Conservation (phyloP, 768 basidiomycete genomes). For the Tylopilus intermedius region DNA sequence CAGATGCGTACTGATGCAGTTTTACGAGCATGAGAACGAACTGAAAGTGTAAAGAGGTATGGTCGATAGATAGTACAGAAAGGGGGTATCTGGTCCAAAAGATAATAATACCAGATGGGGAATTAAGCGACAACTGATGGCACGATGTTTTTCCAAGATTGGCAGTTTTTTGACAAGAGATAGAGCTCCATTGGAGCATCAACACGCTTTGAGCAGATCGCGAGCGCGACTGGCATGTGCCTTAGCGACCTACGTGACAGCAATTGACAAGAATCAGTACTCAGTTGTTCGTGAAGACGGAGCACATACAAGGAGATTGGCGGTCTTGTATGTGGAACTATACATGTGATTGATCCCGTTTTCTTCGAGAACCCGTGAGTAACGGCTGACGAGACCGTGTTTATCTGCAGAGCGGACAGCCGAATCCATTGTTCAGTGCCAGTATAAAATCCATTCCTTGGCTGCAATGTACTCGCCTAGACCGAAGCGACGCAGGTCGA, state of each 20-base stretch:
- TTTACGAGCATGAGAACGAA: not conserved
- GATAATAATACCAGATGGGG: slow-evolving; percentile 9
- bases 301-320: slow-evolving; percentile 60
- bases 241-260: slow-evolving; percentile 46
- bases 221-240: slow-evolving; percentile 52
- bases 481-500: slow-evolving; percentile 69
- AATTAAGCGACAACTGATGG: not conserved
- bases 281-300: slow-evolving; percentile 11
- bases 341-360: slow-evolving; percentile 82
- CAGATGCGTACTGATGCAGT: slow-evolving; percentile 1
- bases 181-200: slow-evolving; percentile 12
- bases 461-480: slow-evolving; percentile 42
- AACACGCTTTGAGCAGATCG: slow-evolving; percentile 55
- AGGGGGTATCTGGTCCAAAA: slow-evolving; percentile 16
- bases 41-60: not conserved
- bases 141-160: not conserved
- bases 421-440: slow-evolving; percentile 3
- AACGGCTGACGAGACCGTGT: slow-evolving; percentile 71
- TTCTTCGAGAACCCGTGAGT: slow-evolving; percentile 66
- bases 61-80: not conserved
- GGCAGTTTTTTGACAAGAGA: not conserved
- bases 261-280: not conserved
- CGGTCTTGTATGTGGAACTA: slow-evolving; percentile 78
- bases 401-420: slow-evolving; percentile 46
- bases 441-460: not conserved